Evolutionary conservation across 352 stramenopile genomes (phyloP), one percentile per base, ranked within the genome.

Genomic region (Phytopythium kandeliae): DNA sequence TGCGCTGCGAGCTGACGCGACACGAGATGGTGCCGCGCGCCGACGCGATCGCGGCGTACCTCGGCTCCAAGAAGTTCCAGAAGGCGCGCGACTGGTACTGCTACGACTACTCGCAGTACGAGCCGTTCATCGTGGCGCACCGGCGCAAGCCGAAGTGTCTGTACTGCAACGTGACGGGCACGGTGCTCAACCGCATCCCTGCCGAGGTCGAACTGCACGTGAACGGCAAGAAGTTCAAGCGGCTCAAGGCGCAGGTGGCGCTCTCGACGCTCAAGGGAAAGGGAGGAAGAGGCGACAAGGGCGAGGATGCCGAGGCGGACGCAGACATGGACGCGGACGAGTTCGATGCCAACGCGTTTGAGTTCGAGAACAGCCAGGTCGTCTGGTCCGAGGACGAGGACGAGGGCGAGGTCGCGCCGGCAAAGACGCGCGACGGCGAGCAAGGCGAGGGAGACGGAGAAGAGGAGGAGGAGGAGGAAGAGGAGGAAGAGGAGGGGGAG

Each of bases 21-120:
- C 85, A 95, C 62, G 85, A 95, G 56, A 83, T 95, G 70, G 48
- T 87, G 33, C 76, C 74, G 31, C 67, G 66, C 33, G 67, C 65
- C 12, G 71, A 88, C 35, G 58, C 71, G 16, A 85, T 95, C 40
- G 63, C 79, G 54, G 51, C 69, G 56, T 71, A 93, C 55, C 48
- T 92, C 24, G 62, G 73, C 48, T 86, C 74, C 37, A 95, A 93
- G 63, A 88, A 86, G 53, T 89, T 90, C 54, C 21, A 69, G 26
- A 92, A 95, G 56, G 75, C 80, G 7, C 79, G 80, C 43, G 78
- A 91, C 65, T 91, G 83, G 85, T 96, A 96, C 62, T 92, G 71
- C 63, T 71, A 87, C 64, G 86, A 96, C 65, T 96, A 92, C 73
- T 85, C 78, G 46, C 68, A 96, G 75, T 97, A 96, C 72, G 84